Percentiles rank a stretch among this genome's conserved stretches.
Evolutionary conservation across 1,139 yeast species (phyloP).

Genomic region (Candida mesenterica): DNA sequence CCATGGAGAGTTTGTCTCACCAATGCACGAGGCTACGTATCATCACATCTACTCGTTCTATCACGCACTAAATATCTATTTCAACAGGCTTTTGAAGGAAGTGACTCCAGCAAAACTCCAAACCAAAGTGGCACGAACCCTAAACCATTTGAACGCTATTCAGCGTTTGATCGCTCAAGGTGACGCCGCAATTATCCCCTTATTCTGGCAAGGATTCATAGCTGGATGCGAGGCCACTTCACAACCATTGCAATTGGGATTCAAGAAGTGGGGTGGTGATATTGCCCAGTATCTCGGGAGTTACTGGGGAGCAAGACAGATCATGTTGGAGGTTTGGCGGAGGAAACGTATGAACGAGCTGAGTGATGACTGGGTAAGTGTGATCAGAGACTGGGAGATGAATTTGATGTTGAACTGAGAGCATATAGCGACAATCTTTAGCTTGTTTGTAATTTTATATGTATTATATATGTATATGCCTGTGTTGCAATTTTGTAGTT

Average conservation of each 20-base stretch:
- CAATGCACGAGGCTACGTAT: constrained; percentile 71
- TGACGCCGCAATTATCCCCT: constrained; percentile 64
- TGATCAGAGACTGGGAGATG: constrained; percentile 81
- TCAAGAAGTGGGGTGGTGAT: constrained; percentile 78
- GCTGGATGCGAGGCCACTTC: constrained; percentile 83
- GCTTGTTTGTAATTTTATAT: neutral
- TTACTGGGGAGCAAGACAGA: constrained; percentile 82
- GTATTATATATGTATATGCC: neutral
- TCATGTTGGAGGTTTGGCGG: constrained; percentile 86
- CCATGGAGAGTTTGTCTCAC: constrained; percentile 46
- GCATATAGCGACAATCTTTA: neutral
- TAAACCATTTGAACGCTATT: constrained; percentile 64
- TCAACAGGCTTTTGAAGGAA: constrained; percentile 62
- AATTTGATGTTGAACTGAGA: constrained; percentile 65
- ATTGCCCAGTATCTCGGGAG: constrained; percentile 76
- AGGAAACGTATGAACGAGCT: constrained; percentile 59
- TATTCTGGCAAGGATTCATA: constrained; percentile 87
- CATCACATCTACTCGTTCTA: constrained; percentile 83
- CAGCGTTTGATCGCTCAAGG: constrained; percentile 55
- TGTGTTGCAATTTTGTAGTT: no score
- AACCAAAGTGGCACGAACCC: constrained; percentile 57
- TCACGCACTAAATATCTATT: constrained; percentile 73
- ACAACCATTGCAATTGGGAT: constrained; percentile 57
- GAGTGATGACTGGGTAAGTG: constrained; percentile 75
- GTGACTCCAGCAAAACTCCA: constrained; percentile 54